Conservation (phyloP, 106 monocot genomes). For the Alisma plantagoaquatica region DNA sequence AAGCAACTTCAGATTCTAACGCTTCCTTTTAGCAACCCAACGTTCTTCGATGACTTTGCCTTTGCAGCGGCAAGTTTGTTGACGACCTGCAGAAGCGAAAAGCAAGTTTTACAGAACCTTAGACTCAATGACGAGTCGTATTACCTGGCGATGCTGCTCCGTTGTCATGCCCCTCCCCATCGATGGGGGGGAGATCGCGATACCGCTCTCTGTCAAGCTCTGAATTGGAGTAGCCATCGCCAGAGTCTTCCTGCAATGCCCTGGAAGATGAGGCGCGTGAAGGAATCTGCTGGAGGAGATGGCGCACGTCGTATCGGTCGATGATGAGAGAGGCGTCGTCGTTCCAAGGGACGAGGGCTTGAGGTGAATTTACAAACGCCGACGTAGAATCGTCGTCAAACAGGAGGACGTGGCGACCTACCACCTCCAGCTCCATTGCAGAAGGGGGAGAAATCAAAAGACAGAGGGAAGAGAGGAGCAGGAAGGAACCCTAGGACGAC, state of each 20-base stretch:
- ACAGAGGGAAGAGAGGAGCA: background rate
- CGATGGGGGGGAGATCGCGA: constrained; percentile 30
- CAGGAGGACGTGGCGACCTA: constrained; percentile 70
- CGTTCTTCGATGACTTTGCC: too few relatives aligned
- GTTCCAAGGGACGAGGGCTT: constrained; percentile 73
- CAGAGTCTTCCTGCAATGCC: too few relatives aligned
- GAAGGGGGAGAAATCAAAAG: background rate
- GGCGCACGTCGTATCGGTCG: constrained; percentile 92
- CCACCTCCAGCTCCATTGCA: constrained; percentile 47
- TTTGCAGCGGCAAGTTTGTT: too few relatives aligned
- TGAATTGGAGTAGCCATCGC: constrained; percentile 25
- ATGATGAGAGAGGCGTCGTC: constrained; percentile 55
- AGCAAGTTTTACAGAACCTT: too few relatives aligned
- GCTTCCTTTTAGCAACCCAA: too few relatives aligned
- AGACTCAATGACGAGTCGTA: too few relatives aligned
- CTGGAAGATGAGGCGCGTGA: too few relatives aligned
- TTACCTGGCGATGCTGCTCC: too few relatives aligned
- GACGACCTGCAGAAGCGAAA: too few relatives aligned
- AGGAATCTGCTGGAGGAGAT: constrained; percentile 83
- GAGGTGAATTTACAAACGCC: constrained; percentile 63
- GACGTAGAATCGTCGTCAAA: constrained; percentile 85
- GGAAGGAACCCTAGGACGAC: too few relatives aligned
- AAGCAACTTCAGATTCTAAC: too few relatives aligned
- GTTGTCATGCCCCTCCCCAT: constrained; percentile 4
- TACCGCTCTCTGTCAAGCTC: constrained; percentile 69